A percentile compares a stretch with the other conserved stretches of the same genome.
Conservation (phyloP, 805 yeast genomes). For the Barnettozyma vustinii region DNA sequence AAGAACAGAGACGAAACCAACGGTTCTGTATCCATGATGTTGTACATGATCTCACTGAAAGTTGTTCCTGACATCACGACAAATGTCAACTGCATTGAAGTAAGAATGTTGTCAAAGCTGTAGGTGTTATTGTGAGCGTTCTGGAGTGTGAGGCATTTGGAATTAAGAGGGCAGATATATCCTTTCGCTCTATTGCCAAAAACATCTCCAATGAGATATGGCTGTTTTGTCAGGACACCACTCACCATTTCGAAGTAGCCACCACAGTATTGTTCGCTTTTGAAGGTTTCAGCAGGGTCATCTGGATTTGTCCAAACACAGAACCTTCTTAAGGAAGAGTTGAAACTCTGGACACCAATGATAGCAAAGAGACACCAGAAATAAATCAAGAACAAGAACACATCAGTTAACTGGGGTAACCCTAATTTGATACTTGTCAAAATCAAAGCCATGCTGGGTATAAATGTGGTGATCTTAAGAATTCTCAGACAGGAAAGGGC, state of each 20-base stretch:
- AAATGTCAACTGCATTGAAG: slow-evolving; percentile 79
- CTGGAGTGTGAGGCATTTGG: slow-evolving; percentile 60
- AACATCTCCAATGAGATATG: slow-evolving; percentile 53
- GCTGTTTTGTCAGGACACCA: slow-evolving; percentile 35
- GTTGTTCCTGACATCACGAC: slow-evolving; percentile 88
- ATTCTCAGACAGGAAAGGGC: slow-evolving; percentile 72
- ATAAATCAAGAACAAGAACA: slow-evolving; percentile 65
- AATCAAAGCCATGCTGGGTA: slow-evolving; percentile 70
- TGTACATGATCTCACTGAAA: slow-evolving; percentile 85
- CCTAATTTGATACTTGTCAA: slow-evolving; percentile 68
- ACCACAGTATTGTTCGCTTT: slow-evolving; percentile 73
- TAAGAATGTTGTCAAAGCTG: slow-evolving; percentile 78
- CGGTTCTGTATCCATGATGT: slow-evolving; percentile 77
- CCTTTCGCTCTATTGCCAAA: slow-evolving; percentile 55
- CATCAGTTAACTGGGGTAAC: slow-evolving; percentile 66
- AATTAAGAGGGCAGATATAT: slow-evolving; percentile 70
- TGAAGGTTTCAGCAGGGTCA: slow-evolving; percentile 52
- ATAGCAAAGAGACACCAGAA: slow-evolving; percentile 83
- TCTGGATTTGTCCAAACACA: slow-evolving; percentile 86
- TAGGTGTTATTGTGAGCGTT: slow-evolving; percentile 70
- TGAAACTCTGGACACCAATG: slow-evolving; percentile 85
- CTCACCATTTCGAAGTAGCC: slow-evolving; percentile 44
- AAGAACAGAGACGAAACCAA: slow-evolving; percentile 71
- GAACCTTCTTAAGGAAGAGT: slow-evolving; percentile 72
- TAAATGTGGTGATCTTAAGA: slow-evolving; percentile 61